These are phyloP conservation scores for Flaveria floridana DNA, from an alignment of 140 eudicot genomes.

Conservation along the genomic window DNA sequence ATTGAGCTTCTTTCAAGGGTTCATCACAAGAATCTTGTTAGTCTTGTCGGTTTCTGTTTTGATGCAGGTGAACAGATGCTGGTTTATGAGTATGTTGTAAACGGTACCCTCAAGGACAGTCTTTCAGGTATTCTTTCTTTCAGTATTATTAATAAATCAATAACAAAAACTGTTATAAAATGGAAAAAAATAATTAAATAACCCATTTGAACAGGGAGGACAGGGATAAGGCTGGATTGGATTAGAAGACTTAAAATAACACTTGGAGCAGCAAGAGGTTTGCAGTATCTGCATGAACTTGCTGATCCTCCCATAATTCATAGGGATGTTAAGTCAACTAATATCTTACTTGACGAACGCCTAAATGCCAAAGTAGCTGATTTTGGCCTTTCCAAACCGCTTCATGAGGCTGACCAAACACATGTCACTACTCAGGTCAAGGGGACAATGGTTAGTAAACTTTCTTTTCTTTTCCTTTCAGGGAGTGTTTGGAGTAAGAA, in stretches of 20 bases:
- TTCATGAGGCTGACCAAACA: constrained; percentile 44
- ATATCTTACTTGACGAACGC: constrained; percentile 60
- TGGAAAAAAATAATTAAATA: not conserved
- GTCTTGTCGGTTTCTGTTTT: constrained; percentile 72
- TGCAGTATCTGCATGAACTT: constrained; percentile 71
- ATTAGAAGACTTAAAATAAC: constrained; percentile 60
- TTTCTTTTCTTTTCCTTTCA: constrained; percentile 1
- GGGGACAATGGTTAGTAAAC: constrained; percentile 68
- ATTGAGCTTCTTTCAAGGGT: constrained; percentile 86
- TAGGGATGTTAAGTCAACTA: constrained; percentile 65
- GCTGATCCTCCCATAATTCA: constrained; percentile 81
- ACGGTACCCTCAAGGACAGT: constrained; percentile 62
- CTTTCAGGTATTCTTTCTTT: constrained; percentile 47
- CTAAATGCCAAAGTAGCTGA: constrained; percentile 78
- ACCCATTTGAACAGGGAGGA: constrained; percentile 46
- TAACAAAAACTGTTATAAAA: not conserved
- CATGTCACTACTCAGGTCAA: constrained; percentile 77
- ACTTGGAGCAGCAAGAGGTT: constrained; percentile 73
- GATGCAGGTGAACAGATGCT: constrained; percentile 67
- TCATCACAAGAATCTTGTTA: constrained; percentile 78
- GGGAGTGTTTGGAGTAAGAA: not conserved
- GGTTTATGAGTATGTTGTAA: constrained; percentile 62
- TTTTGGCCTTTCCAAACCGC: constrained; percentile 67
- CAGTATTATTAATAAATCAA: not conserved
- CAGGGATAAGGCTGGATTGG: constrained; percentile 73